Conservation (phyloP, 2,329 filamentous ascomycete species). For the Xenoacremonium recifei region DNA sequence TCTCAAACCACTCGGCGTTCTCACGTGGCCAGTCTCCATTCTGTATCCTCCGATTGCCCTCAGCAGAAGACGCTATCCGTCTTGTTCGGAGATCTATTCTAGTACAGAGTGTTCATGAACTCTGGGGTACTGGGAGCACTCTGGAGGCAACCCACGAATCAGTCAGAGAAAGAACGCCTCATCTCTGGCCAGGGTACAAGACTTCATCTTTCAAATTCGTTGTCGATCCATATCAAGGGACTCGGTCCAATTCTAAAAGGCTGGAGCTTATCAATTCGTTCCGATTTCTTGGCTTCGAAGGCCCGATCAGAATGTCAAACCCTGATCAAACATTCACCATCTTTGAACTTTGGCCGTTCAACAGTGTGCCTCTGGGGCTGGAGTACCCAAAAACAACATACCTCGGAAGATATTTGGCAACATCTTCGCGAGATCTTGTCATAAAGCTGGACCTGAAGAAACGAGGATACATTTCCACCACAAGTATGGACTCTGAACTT, state of each 20-base stretch:
- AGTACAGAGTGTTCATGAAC: constrained; percentile 78
- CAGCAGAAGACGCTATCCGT: constrained; percentile 60
- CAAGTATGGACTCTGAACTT: constrained; percentile 95
- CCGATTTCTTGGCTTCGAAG: constrained; percentile 72
- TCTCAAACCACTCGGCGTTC: constrained; percentile 4
- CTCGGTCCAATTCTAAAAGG: constrained; percentile 62
- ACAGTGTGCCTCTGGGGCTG: constrained; percentile 46
- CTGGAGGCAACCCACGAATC: constrained; percentile 68
- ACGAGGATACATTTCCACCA: constrained; percentile 88
- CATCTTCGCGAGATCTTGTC: constrained; percentile 65
- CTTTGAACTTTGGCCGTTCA: constrained; percentile 75
- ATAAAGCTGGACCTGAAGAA: constrained; percentile 88
- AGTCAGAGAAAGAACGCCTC: constrained; percentile 56
- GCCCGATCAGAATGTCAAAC: constrained; percentile 72
- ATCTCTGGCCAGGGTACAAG: constrained; percentile 67
- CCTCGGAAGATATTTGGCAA: constrained; percentile 70
- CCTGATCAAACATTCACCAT: constrained; percentile 75
- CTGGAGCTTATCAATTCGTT: constrained; percentile 80
- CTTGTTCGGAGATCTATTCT: constrained; percentile 79
- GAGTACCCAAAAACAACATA: constrained; percentile 60
- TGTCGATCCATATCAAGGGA: constrained; percentile 78
- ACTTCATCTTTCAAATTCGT: constrained; percentile 75
- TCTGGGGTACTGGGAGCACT: constrained; percentile 74
- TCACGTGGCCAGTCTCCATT: constrained; percentile 70
- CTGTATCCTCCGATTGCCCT: constrained; percentile 70